A percentile compares a stretch with the other conserved stretches of the same genome.
These are phyloP conservation scores for Furcasterigmium sp. DNA, from an alignment of 2,329 filamentous ascomycete genomes.

Conservation along the genomic window DNA sequence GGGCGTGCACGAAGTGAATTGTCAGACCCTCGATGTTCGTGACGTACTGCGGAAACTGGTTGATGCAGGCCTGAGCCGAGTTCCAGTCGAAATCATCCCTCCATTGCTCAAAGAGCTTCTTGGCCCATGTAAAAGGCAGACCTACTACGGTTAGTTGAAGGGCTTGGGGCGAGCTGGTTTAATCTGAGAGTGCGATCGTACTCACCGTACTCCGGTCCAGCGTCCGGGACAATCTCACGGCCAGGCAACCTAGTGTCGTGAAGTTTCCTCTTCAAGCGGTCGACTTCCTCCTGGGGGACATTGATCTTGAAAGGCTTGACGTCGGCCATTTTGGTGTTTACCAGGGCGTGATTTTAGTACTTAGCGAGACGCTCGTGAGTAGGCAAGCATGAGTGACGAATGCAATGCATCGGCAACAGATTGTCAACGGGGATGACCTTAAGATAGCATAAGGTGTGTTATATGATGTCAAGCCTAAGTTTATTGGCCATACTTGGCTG, in stretches of 20 bases:
- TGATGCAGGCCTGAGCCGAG: slow-evolving; percentile 5
- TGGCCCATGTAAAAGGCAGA: slow-evolving; percentile 2
- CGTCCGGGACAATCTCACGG: slow-evolving; percentile 7
- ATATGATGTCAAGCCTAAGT: too few species aligned
- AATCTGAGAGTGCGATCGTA: not conserved
- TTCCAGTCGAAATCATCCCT: slow-evolving; percentile 8
- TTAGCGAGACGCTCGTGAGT: too few species aligned
- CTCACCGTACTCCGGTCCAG: slow-evolving; percentile 9
- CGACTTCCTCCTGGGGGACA: slow-evolving; percentile 8
- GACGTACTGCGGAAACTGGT: slow-evolving; percentile 7
- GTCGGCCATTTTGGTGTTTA: not conserved
- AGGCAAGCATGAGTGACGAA: too few species aligned
- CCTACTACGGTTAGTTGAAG: too few species aligned
- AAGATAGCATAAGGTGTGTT: too few species aligned
- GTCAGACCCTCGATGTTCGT: slow-evolving; percentile 11
- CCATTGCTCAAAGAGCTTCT: slow-evolving; percentile 8
- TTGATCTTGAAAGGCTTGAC: slow-evolving; percentile 5
- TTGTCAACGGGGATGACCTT: too few species aligned
- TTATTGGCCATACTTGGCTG: too few species aligned
- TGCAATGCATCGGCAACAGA: too few species aligned
- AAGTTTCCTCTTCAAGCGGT: slow-evolving; percentile 8
- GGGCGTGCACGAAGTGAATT: slow-evolving; percentile 17
- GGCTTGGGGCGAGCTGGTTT: too few species aligned
- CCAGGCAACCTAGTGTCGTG: slow-evolving; percentile 9
- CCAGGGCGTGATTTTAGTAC: too few species aligned